Evolutionary conservation across 2,329 filamentous ascomycete genomes (phyloP).

Genomic region (Venturia aucupariae): DNA sequence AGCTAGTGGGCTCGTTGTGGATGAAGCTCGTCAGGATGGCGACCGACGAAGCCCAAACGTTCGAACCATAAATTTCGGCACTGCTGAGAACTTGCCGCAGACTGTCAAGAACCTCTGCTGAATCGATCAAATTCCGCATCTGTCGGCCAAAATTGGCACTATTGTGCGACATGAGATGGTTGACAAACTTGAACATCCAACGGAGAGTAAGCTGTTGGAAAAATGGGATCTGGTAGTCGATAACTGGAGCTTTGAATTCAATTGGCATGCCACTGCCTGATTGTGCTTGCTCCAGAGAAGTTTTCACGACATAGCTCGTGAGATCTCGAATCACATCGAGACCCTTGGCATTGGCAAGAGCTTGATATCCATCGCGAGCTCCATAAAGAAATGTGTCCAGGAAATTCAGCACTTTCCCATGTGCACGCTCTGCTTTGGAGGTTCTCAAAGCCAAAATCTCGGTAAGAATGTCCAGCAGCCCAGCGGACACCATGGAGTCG

Average conservation of each 20-base stretch:
- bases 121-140: conserved; percentile 88
- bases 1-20: conserved; percentile 97
- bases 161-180: conserved; percentile 83
- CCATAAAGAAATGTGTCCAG: conserved; percentile 81
- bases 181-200: conserved; percentile 90
- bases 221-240: conserved; percentile 90
- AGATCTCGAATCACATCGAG: conserved; percentile 86
- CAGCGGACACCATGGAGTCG: conserved; percentile 77
- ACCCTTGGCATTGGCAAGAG: conserved; percentile 71
- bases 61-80: conserved; percentile 71
- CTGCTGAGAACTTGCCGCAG: conserved; percentile 76
- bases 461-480: conserved; percentile 80
- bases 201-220: conserved; percentile 89
- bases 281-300: conserved; percentile 57
- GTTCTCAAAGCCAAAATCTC: conserved; percentile 82
- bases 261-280: conserved; percentile 62
- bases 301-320: conserved; percentile 67
- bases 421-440: conserved; percentile 68
- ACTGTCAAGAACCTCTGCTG: conserved; percentile 69
- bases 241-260: conserved; percentile 66
- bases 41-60: conserved; percentile 92
- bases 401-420: conserved; percentile 77
- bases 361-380: conserved; percentile 73
- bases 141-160: conserved; percentile 80
- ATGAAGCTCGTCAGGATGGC: conserved; percentile 93